phyloP scores from a whole-genome alignment of 495 filamentous ascomycete genomes.

The Sphaerosporella brunnea region DNA sequence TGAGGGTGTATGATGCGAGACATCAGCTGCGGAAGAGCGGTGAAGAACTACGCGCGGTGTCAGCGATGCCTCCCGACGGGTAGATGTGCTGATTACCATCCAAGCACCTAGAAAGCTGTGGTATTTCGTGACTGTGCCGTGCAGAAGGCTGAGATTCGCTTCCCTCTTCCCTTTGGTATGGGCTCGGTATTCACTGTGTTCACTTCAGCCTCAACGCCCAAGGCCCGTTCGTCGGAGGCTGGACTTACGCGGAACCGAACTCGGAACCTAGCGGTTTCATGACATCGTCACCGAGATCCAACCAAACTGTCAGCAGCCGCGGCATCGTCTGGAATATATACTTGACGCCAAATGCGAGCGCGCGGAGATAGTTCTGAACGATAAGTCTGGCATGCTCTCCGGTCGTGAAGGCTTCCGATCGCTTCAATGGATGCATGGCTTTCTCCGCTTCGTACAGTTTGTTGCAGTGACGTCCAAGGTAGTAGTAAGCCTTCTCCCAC shows the following conservation, averaged over 20 bases:
- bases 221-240: background rate
- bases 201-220: too few relatives aligned
- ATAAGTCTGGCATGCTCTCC: slow-evolving; percentile 79
- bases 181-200: slow-evolving; percentile 47
- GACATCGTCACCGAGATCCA: slow-evolving; percentile 67
- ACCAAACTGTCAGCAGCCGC: slow-evolving; percentile 76
- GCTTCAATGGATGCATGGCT: slow-evolving; percentile 47
- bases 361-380: slow-evolving; percentile 80
- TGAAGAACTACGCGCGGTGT: slow-evolving; percentile 51
- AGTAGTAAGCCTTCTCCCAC: slow-evolving; percentile 96
- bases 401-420: slow-evolving; percentile 38
- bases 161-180: slow-evolving; percentile 39
- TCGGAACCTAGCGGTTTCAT: slow-evolving; percentile 49
- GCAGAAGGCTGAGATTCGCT: slow-evolving; percentile 51
- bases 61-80: too few relatives aligned
- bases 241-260: slow-evolving; percentile 35
- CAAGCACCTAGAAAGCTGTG: slow-evolving; percentile 61
- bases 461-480: slow-evolving; percentile 92
- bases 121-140: slow-evolving; percentile 55
- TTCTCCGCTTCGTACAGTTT: slow-evolving; percentile 86
- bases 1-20: slow-evolving; percentile 81
- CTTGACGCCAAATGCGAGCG: slow-evolving; percentile 72
- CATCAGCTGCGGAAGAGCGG: slow-evolving; percentile 77
- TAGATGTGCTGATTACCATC: slow-evolving; percentile 26
- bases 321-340: slow-evolving; percentile 89